Base-by-base conservation (phyloP, 2,329 filamentous ascomycete genomes). In the Colletotrichum acutatum region DNA sequence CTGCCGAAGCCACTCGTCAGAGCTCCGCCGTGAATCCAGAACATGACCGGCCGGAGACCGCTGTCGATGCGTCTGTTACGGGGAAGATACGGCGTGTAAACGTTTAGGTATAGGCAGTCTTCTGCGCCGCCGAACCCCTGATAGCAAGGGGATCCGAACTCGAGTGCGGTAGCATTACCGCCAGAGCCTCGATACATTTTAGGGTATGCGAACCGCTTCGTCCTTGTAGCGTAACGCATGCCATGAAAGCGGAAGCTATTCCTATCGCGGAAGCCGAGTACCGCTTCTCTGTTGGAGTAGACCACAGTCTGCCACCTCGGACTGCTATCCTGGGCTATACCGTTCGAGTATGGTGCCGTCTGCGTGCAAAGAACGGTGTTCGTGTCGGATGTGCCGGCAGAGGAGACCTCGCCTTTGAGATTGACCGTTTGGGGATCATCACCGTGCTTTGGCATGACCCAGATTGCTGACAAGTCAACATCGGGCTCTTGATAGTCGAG, bases 231-330 rank as follows among this genome's bases (percentile, higher is more conserved):
- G 74, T 85, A 86, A 58, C 83, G 80, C 49, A 87, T 76, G 54
- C 84, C 85, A 7, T 84, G 78, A 71, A 87, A 89, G 6, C 87
- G 85, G 75, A 89, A 89, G 14, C 83, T 83, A 26, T 83, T 79
- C n/a, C 80, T 82, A 69, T 87, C 85, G 16, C 86, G 84, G 69
- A 82, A 86, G 12, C 84, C 84, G 0, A 80, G 80, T 2, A 84
- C 74, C 32, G 79, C 78, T 64, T 85, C 83, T 28, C 81, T 81
- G 37, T 85, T 84, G 1, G 84, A 81, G 5, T 79, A 76, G 1
- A 84, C 78, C 2, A 78, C 78, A 12, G 85, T 78, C 42, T 80
- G 82, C 80, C 83, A 85, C 71, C 76, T 78, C 30, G 76, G 59
- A 52, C 77, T 78, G 3, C 75, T 82, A 68, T 84, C 82, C 24